phyloP scores from a whole-genome alignment of 164 flowering plant genomes.

The Tetracentron sinense region DNA sequence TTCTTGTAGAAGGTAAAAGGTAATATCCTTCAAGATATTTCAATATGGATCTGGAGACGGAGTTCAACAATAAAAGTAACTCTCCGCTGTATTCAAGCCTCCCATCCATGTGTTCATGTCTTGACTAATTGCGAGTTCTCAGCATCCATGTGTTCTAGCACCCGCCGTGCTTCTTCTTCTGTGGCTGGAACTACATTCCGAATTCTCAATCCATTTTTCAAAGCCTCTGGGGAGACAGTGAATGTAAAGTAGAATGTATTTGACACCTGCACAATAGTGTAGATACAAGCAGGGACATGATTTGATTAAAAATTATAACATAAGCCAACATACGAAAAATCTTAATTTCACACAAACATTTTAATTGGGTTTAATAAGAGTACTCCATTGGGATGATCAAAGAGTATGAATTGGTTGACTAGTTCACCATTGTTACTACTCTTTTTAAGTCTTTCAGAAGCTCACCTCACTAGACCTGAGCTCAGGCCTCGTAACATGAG shows the following conservation, averaged over 20 bases:
- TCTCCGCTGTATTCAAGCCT: no score
- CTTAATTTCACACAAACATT: neutral
- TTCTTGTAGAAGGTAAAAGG: no score
- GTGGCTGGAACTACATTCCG: slow-evolving; percentile 86
- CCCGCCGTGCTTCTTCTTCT: slow-evolving; percentile 80
- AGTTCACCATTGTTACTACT: neutral
- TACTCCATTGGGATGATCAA: no score
- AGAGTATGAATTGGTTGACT: neutral
- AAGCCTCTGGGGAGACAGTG: slow-evolving; percentile 63
- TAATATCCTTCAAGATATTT: no score
- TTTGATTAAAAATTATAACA: neutral
- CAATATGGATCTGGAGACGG: no score
- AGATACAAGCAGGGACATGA: no score
- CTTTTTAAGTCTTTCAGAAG: neutral
- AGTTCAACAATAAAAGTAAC: no score
- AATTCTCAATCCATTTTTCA: slow-evolving; percentile 44
- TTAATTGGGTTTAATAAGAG: neutral
- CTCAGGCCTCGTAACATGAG: slow-evolving; percentile 88
- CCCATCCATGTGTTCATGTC: neutral
- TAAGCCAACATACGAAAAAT: neutral
- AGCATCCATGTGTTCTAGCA: slow-evolving; percentile 82
- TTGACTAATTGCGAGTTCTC: slow-evolving; percentile 25
- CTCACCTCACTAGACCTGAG: slow-evolving; percentile 78
- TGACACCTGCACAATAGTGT: slow-evolving; percentile 49
- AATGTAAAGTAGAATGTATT: slow-evolving; percentile 90